Evolutionary conservation across 352 stramenopile species (phyloP).

Genomic region (Globisporangium barbulae): DNA sequence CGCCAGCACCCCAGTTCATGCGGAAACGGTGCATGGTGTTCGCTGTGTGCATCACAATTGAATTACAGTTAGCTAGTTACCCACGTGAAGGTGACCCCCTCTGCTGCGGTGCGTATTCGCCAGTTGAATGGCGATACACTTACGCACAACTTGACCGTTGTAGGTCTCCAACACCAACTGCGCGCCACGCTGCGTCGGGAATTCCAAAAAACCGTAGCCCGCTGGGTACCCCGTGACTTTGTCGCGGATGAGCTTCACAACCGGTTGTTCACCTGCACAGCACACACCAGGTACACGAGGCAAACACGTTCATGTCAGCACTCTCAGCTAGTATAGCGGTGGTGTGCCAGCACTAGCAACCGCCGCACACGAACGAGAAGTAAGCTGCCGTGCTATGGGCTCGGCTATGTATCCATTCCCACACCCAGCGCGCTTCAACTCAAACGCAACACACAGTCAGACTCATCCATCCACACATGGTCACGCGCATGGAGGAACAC

Average conservation of each 20-base stretch:
- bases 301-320: background rate
- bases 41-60: conserved; percentile 30
- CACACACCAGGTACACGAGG: background rate
- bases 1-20: conserved; percentile 90
- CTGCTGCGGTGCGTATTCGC: background rate
- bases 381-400: background rate
- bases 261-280: conserved; percentile 68
- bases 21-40: conserved; percentile 88
- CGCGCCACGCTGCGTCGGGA: conserved; percentile 74
- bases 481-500: background rate
- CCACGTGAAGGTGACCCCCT: background rate
- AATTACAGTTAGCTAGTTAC: background rate
- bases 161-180: conserved; percentile 83
- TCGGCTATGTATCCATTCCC: conserved; percentile 7
- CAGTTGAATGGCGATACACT: conserved; percentile 4
- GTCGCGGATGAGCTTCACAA: conserved; percentile 90
- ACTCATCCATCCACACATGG: background rate
- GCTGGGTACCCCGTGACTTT: conserved; percentile 85
- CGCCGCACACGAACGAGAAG: background rate
- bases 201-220: conserved; percentile 92
- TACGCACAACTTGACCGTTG: conserved; percentile 88
- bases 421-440: background rate
- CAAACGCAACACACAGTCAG: conserved; percentile 2
- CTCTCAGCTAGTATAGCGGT: background rate
- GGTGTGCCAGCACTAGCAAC: background rate